Conservation (phyloP, 1,284 basidiomycete genomes). For the Trichosporon asahii region DNA sequence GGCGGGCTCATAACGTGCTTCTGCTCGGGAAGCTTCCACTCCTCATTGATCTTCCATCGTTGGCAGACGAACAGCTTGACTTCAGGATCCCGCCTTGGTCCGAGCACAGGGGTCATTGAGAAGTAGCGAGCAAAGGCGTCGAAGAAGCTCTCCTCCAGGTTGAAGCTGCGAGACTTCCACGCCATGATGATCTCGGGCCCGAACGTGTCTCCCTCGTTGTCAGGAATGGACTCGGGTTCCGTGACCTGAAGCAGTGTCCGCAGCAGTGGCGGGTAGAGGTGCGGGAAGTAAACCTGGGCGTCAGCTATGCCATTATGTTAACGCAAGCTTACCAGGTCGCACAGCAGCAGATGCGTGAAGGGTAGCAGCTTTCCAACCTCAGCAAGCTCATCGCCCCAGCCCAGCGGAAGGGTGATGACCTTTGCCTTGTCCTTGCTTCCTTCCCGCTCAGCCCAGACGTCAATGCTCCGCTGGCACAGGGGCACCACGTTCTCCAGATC, state of each 20-base stretch:
- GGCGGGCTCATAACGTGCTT: conserved; percentile 41
- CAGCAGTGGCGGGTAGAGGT: conserved; percentile 45
- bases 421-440: conserved; percentile 1
- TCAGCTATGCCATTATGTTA: not conserved
- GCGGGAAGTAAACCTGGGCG: conserved; percentile 47
- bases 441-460: conserved; percentile 20
- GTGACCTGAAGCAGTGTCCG: conserved; percentile 43
- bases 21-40: conserved; percentile 39
- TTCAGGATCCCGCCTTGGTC: conserved; percentile 28
- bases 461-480: conserved; percentile 36
- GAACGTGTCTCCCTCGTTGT: conserved; percentile 20
- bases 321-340: conserved; percentile 42
- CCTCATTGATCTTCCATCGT: conserved; percentile 38
- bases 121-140: conserved; percentile 44
- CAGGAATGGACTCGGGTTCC: conserved; percentile 25
- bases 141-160: conserved; percentile 50
- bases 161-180: conserved; percentile 44
- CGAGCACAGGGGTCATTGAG: conserved; percentile 37
- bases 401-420: conserved; percentile 34
- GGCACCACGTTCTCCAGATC: conserved; percentile 47
- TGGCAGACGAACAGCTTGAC: conserved; percentile 44
- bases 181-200: conserved; percentile 47
- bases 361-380: conserved; percentile 22
- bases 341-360: conserved; percentile 47
- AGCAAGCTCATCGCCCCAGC: conserved; percentile 38